Base-by-base conservation (phyloP, 2,329 filamentous ascomycete species). In the Teratosphaeria zuluensis region DNA sequence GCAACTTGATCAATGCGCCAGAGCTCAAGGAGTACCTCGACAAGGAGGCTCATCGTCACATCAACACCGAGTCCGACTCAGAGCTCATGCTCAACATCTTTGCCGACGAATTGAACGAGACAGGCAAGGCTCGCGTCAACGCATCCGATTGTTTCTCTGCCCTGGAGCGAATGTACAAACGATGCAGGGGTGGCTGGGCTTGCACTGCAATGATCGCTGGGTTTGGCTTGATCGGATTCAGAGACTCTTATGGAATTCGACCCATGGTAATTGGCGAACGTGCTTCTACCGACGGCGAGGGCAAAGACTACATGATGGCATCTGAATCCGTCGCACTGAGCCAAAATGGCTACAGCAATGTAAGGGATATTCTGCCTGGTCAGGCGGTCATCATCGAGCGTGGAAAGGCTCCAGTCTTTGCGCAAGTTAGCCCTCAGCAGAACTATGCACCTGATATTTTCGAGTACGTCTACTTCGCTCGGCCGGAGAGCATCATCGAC, bases 41-140 rank as follows among this genome's bases (percentile, higher is more conserved):
- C 68, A 78, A 85, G 63, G 87, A 89, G 64, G 89, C 88, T 7
- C 89, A 89, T 70, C 83, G 90, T 65, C 90, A 95, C 72, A 88
- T 94, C 78, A 96, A 95, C 75, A 92, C 90, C 31, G 90, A 95
- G 68, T 91, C 87, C 59, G 90, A 95, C 75, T 90, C 86, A 65
- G 91, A 95, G 76, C 76, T 92, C 62, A 89, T 94, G 79, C 80
- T 96, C 61, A 96, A 96, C 74, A 82, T 95, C 65, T 95, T 92
- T 66, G 92, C 91, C 28, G 84, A 89, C 72, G 88, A 89, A 72
- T 81, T 94, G 54, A 87, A 88, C 64, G 85, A 90, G 74, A 89
- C 87, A 30, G 87, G 87, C 66, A 94, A 94, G 75, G 83, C 87
- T 58, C 86, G 89, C 75, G 86, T 90, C 63, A 92, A 92, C 68